Base-by-base conservation (phyloP, 192 early-diverging fungal genomes). In the Gryganskiella cystojenkinii region DNA sequence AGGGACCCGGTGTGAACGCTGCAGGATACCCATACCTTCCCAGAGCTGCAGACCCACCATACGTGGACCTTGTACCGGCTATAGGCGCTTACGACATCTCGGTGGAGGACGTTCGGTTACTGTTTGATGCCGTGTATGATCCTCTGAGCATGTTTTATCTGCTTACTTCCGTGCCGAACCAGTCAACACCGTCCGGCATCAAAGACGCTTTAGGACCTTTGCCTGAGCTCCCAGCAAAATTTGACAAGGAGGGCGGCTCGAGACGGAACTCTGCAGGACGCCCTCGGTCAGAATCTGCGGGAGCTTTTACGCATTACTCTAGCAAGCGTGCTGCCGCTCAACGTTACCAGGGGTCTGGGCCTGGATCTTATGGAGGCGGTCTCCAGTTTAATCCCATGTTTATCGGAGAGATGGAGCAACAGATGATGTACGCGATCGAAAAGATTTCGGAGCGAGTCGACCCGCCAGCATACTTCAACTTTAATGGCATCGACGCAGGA, bases 341-440 rank as follows among this genome's bases (percentile, higher is more conserved):
- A 19, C 45, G 49, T 7, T 51, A 52, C 53, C 27, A 15, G 13
- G 43, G 56, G 7, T 14, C 31, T 1, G 25, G 14, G 8, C 37
- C 24, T 7, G 44, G 31, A n/a, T 17, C 58, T 0, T 54, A 51
- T 10, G 19, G 28, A n/a, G n/a, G n/a, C 4, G 69, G 63, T 5
- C 63, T 63, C 4, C 69, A 58, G n/a, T 65, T 76, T 55, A 76
- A 71, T 43, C 72, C 80, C 31, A 53, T 81, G 15, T 81, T 81
- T n/a, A 76, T 81, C 19, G 63, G 80, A 10, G 80, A 81, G 28
- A 71, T 81, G 60, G 72, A 81, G 45, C 68, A 70, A 45, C 80
- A 81, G 59, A 81, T 81, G 80, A 81, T 81, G 68, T 81, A 81
- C 22, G 72, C 80, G 9, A 81, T 81, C 61, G 80, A 81, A 43